phyloP scores from a whole-genome alignment of 306 rosid genomes.

The Hylodesmum podocarpum region DNA sequence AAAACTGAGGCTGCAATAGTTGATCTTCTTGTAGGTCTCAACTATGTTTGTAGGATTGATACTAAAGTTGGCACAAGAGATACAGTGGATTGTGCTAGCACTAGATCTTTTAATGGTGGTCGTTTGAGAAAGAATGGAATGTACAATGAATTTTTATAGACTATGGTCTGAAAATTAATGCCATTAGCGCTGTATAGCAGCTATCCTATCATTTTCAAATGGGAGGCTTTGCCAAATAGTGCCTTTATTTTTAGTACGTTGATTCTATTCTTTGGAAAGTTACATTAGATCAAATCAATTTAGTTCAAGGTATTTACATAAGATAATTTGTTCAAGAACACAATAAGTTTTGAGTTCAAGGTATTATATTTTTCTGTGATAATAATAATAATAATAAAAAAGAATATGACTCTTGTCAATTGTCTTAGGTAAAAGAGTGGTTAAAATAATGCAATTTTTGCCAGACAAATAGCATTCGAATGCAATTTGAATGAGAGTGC shows the following conservation, averaged over 20 bases:
- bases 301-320: background rate
- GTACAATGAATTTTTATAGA: conserved; percentile 27
- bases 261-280: conserved; percentile 9
- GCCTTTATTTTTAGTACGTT: background rate
- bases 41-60: conserved; percentile 52
- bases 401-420: background rate
- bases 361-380: too few relatives aligned
- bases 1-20: conserved; percentile 75
- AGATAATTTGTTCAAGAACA: background rate
- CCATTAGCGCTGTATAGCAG: conserved; percentile 22
- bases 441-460: background rate
- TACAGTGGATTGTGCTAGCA: conserved; percentile 30
- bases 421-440: background rate
- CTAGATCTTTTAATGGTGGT: conserved; percentile 27
- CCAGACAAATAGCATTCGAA: background rate
- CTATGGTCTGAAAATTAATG: background rate
- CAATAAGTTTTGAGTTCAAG: too few relatives aligned
- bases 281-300: background rate
- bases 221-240: conserved; percentile 9
- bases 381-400: background rate
- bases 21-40: conserved; percentile 86
- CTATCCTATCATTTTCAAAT: conserved; percentile 29
- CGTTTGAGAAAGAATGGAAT: conserved; percentile 29
- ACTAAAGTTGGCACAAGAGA: conserved; percentile 34
- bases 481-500: too few relatives aligned